Percentiles rank a stretch among this genome's conserved stretches.
Evolutionary conservation across 2,329 filamentous ascomycete species (phyloP).

Genomic region (Cyphellophora europaea): DNA sequence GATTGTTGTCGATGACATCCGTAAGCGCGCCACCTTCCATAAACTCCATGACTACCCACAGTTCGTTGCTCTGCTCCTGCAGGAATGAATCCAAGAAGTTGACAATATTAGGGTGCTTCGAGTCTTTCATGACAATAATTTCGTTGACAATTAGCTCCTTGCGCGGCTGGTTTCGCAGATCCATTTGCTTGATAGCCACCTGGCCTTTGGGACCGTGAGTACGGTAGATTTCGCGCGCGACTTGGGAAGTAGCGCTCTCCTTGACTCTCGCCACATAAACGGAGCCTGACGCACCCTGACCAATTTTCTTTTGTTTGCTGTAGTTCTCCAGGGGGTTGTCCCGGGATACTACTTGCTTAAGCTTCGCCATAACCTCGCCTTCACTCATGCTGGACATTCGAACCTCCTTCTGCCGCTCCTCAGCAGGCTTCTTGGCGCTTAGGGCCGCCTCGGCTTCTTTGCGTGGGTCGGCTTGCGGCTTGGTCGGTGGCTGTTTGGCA

Average conservation of each 20-base stretch:
- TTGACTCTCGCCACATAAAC: slow-evolving; percentile 97
- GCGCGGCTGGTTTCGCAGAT: slow-evolving; percentile 88
- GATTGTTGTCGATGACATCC: slow-evolving; percentile 97
- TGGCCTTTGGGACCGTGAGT: slow-evolving; percentile 74
- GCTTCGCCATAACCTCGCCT: slow-evolving; percentile 89
- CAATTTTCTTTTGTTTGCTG: slow-evolving; percentile 99
- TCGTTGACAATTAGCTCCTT: slow-evolving; percentile 99
- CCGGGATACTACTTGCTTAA: slow-evolving; percentile 90
- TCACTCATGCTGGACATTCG: slow-evolving; percentile 99
- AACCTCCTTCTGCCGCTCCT: slow-evolving; percentile 78
- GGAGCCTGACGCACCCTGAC: slow-evolving; percentile 92
- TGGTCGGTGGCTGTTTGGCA: slow-evolving; percentile 48
- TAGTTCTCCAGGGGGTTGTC: slow-evolving; percentile 92
- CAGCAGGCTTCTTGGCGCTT: slow-evolving; percentile 65
- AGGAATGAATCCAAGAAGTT: slow-evolving; percentile 97
- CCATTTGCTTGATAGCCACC: slow-evolving; percentile 99
- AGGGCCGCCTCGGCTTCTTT: slow-evolving; percentile 86
- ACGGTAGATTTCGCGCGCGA: slow-evolving; percentile 69
- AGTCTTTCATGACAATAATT: slow-evolving; percentile 99
- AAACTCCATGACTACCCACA: slow-evolving; percentile 99
- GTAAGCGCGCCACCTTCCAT: slow-evolving; percentile 98
- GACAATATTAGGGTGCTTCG: slow-evolving; percentile 95
- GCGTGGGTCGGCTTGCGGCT: slow-evolving; percentile 55
- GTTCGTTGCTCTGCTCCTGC: slow-evolving; percentile 83
- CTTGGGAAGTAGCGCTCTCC: slow-evolving; percentile 70